phyloP scores from a whole-genome alignment of 2,329 filamentous ascomycete species.

The Trichophyton mentagrophytes region DNA sequence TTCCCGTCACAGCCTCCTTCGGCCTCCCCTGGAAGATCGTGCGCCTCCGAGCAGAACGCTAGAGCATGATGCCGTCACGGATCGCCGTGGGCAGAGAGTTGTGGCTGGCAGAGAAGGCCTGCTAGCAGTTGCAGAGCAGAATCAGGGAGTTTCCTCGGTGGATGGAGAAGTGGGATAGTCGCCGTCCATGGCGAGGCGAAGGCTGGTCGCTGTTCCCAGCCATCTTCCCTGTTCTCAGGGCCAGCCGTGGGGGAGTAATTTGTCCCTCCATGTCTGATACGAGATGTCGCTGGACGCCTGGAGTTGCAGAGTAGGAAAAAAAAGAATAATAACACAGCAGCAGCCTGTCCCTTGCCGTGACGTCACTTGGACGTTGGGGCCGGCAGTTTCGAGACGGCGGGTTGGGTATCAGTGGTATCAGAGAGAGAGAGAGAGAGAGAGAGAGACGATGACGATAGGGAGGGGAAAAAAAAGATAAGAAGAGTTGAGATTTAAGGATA shows the following conservation, averaged over 20 bases:
- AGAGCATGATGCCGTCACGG: background rate
- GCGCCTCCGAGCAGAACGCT: background rate
- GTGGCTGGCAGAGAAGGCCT: background rate
- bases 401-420: no score
- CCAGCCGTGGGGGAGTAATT: background rate
- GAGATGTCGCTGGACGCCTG: no score
- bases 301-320: no score
- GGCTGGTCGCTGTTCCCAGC: background rate
- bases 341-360: no score
- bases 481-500: background rate
- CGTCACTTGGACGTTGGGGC: no score
- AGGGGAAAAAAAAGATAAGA: background rate
- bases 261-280: no score
- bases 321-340: no score
- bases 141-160: background rate
- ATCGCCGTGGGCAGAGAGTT: background rate
- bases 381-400: no score
- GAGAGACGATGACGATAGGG: no score
- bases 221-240: background rate
- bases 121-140: no score
- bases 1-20: background rate
- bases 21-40: background rate
- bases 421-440: no score
- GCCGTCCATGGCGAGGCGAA: background rate
- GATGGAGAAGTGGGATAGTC: background rate